Percentiles rank a stretch among this genome's conserved stretches.
Evolutionary conservation across 306 rosid genomes (phyloP).

Genomic region (Quercus parvula): DNA sequence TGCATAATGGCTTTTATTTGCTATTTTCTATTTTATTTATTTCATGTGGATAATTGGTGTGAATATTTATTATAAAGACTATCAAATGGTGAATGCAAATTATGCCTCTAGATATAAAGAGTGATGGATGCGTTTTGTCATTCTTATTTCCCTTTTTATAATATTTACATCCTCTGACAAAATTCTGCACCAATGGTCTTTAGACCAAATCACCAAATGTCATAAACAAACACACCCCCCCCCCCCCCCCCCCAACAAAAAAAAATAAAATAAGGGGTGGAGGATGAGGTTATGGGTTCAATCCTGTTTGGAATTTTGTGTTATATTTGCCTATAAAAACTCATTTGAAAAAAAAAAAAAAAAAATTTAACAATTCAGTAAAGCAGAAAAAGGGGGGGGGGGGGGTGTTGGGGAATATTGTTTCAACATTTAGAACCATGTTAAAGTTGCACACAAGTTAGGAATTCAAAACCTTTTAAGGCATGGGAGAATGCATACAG

Average conservation of each 20-base stretch:
- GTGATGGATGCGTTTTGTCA: neutral
- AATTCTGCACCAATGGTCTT: slow-evolving; percentile 1
- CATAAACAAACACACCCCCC: too few species aligned
- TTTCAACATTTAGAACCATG: neutral
- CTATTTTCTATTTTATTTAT: too few species aligned
- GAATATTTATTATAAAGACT: neutral
- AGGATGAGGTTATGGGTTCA: too few species aligned
- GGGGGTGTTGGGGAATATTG: too few species aligned
- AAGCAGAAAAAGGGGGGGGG: too few species aligned
- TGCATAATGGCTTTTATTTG: neutral
- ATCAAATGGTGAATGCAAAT: neutral
- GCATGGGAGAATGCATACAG: neutral
- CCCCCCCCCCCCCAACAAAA: too few species aligned
- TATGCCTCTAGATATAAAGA: neutral
- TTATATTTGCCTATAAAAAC: too few species aligned
- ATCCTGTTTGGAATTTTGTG: too few species aligned
- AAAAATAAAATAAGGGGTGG: too few species aligned
- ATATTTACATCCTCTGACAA: neutral
- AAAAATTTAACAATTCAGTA: too few species aligned
- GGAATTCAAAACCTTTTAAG: neutral
- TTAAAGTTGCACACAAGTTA: neutral
- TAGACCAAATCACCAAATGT: neutral
- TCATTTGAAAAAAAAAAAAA: too few species aligned
- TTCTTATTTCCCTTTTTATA: neutral
- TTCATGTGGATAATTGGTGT: neutral